Conservation (phyloP, 306 rosid species). For the Acacia crassicarpa region DNA sequence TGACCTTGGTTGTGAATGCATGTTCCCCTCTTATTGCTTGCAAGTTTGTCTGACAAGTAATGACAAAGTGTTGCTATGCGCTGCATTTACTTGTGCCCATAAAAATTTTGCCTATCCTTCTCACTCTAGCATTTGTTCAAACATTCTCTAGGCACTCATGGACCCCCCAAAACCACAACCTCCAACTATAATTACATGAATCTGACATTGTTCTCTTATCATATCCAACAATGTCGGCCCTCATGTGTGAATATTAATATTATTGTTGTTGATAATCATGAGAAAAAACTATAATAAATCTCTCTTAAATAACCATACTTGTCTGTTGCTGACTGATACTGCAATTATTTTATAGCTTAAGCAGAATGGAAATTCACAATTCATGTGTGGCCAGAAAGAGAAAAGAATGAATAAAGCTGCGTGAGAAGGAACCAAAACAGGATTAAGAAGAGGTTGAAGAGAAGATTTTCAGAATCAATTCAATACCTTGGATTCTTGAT, state of each 20-base stretch:
- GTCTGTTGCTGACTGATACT: not conserved
- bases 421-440: not conserved
- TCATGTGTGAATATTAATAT: not conserved
- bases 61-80: constrained; percentile 34
- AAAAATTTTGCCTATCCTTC: constrained; percentile 12
- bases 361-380: not conserved
- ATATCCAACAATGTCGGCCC: not conserved
- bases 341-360: not conserved
- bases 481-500: not conserved
- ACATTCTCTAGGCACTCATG: not conserved
- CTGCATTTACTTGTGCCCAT: constrained; percentile 22
- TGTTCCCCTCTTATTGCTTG: constrained; percentile 7
- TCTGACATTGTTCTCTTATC: not conserved
- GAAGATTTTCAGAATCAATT: not conserved
- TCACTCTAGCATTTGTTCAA: constrained; percentile 4
- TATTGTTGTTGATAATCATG: not conserved
- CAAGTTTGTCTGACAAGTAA: not conserved
- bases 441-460: not conserved
- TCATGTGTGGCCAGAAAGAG: not conserved
- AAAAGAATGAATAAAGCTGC: not conserved
- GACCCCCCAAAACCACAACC: not conserved
- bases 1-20: constrained; percentile 7
- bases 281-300: not conserved
- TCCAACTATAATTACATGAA: not conserved
- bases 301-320: not conserved